Evolutionary conservation across 306 rosid species (phyloP).

Genomic region (Pachyrhizus erosus): DNA sequence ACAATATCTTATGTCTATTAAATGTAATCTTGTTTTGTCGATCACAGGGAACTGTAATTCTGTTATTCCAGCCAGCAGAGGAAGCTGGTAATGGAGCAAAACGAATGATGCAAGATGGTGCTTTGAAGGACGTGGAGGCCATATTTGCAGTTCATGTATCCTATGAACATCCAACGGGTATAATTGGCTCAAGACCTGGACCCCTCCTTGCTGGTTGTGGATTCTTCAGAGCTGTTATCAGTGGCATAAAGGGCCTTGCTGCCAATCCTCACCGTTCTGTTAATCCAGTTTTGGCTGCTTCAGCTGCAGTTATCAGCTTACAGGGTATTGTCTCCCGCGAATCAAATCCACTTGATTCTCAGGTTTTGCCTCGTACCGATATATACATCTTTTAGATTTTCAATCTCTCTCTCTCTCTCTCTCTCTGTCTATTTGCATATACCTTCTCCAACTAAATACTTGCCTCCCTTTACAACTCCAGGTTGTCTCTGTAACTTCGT

Average conservation of each 20-base stretch:
- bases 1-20: too few relatives aligned
- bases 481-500: constrained; percentile 90
- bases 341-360: constrained; percentile 91
- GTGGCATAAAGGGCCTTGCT: constrained; percentile 58
- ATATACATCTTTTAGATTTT: not conserved
- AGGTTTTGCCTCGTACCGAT: constrained; percentile 48
- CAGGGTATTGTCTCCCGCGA: constrained; percentile 97
- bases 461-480: constrained; percentile 3
- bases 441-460: constrained; percentile 10
- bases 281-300: constrained; percentile 85
- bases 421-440: too few relatives aligned
- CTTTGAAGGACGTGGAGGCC: constrained; percentile 84
- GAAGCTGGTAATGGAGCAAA: constrained; percentile 99
- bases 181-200: constrained; percentile 89
- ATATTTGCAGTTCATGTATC: constrained; percentile 94
- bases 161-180: constrained; percentile 77
- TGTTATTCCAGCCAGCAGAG: constrained; percentile 96
- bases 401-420: not conserved
- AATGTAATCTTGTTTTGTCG: constrained; percentile 10
- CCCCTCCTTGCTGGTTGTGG: constrained; percentile 96
- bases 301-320: constrained; percentile 85
- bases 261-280: constrained; percentile 61
- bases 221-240: constrained; percentile 80
- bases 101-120: constrained; percentile 90
- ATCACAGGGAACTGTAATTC: constrained; percentile 82